phyloP scores from a whole-genome alignment of 177 flowering plant species.

The Tripterygium wilfordii region DNA sequence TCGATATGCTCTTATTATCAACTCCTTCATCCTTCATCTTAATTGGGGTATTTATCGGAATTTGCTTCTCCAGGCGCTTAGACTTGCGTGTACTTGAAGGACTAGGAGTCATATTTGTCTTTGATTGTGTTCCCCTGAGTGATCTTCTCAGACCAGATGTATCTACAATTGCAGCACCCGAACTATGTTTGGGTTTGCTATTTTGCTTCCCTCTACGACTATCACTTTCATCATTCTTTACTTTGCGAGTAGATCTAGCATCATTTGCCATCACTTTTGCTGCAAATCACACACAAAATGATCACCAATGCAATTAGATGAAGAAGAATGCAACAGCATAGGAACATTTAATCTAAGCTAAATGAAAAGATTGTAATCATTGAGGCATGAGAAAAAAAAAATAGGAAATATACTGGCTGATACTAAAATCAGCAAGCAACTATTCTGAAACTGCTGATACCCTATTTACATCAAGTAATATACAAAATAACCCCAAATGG shows the following conservation, averaged over 20 bases:
- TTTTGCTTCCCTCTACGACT: constrained; percentile 16
- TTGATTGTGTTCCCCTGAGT: constrained; percentile 27
- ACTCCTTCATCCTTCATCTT: constrained; percentile 32
- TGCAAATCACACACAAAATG: background rate
- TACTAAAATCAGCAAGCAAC: no score
- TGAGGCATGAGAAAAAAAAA: no score
- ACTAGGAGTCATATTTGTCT: constrained; percentile 18
- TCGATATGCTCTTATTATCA: constrained; percentile 29
- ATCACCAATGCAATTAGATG: no score
- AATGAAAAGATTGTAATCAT: no score
- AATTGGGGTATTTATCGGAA: constrained; percentile 18
- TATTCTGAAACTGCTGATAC: no score
- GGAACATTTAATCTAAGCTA: no score
- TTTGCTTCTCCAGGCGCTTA: constrained; percentile 39
- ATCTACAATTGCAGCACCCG: constrained; percentile 19
- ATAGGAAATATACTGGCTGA: no score
- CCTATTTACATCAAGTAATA: no score
- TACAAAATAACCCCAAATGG: no score
- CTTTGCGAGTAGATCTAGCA: constrained; percentile 25
- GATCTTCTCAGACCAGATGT: constrained; percentile 29
- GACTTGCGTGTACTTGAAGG: constrained; percentile 39
- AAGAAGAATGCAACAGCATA: no score
- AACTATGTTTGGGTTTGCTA: constrained; percentile 14
- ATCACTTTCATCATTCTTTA: constrained; percentile 28
- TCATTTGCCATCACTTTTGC: constrained; percentile 31